Percentiles rank a stretch among this genome's conserved stretches.
phyloP scores from a whole-genome alignment of 2,329 filamentous ascomycete genomes.

The Penicillium sp. region DNA sequence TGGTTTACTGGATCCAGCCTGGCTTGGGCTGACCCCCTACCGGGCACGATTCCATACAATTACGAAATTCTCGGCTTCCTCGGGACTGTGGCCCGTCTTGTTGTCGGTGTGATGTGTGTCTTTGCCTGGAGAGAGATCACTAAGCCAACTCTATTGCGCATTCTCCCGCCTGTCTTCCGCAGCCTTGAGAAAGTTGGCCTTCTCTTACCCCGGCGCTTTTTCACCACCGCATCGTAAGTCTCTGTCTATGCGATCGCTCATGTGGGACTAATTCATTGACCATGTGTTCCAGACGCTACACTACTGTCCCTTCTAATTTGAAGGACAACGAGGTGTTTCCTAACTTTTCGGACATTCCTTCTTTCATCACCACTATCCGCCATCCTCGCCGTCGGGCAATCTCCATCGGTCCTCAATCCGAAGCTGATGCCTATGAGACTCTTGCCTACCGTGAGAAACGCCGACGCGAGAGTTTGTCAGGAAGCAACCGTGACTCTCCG shows the following conservation, averaged over 20 bases:
- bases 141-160: conserved; percentile 78
- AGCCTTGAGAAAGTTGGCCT: conserved; percentile 78
- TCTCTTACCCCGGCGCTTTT: conserved; percentile 84
- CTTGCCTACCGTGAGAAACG: conserved; percentile 82
- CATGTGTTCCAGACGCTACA: conserved; percentile 63
- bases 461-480: conserved; percentile 62
- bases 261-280: conserved; percentile 8
- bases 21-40: conserved; percentile 56
- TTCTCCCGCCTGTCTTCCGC: conserved; percentile 84
- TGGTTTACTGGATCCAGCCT: conserved; percentile 66
- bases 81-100: conserved; percentile 66
- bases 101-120: conserved; percentile 78
- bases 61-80: conserved; percentile 67
- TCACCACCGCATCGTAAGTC: conserved; percentile 75
- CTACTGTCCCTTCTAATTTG: conserved; percentile 72
- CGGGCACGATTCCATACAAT: conserved; percentile 65
- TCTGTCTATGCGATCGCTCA: neutral
- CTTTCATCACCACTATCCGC: conserved; percentile 77
- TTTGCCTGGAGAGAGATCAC: conserved; percentile 88
- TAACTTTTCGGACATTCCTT: conserved; percentile 81
- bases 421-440: conserved; percentile 93
- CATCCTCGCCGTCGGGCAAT: conserved; percentile 78
- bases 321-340: conserved; percentile 88
- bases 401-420: conserved; percentile 90
- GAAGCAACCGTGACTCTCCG: conserved; percentile 31